Conservation (phyloP, 2,329 filamentous ascomycete species). For the Cercospora sp. region DNA sequence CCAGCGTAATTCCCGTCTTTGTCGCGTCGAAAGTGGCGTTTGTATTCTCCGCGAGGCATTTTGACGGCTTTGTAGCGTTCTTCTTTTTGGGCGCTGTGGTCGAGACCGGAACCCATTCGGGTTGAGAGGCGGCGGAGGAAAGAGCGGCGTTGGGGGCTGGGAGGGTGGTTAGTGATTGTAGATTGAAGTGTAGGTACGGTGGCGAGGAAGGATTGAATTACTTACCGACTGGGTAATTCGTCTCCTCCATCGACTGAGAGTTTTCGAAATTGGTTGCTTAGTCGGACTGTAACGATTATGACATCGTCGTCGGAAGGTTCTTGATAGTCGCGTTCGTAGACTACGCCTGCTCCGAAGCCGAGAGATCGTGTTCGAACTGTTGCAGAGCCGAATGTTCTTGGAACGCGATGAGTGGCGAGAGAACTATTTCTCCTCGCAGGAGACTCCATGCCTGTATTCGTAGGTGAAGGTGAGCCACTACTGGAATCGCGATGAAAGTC, state of each 20-base stretch:
- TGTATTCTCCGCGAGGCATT: conserved; percentile 37
- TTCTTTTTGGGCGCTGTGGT: conserved; percentile 24
- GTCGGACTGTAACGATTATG: conserved; percentile 33
- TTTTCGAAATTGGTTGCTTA: conserved; percentile 24
- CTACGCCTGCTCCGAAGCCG: conserved; percentile 23
- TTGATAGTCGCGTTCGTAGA: conserved; percentile 24
- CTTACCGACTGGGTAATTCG: conserved; percentile 28
- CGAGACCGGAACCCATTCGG: conserved; percentile 22
- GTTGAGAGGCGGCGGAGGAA: conserved; percentile 35
- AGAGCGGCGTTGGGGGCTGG: conserved; percentile 29
- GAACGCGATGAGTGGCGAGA: conserved; percentile 19
- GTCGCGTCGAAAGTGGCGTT: conserved; percentile 31
- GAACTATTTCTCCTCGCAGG: conserved; percentile 17
- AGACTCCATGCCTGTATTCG: conserved; percentile 6
- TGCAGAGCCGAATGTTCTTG: conserved; percentile 10
- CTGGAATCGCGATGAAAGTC: conserved; percentile 9
- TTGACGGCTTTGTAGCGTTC: conserved; percentile 33
- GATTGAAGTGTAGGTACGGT: background rate
- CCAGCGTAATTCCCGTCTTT: conserved; percentile 33
- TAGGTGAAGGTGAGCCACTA: conserved; percentile 11
- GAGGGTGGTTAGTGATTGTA: background rate
- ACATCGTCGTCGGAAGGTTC: conserved; percentile 31
- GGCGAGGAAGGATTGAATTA: background rate
- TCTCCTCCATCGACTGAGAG: conserved; percentile 22
- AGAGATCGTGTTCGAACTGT: conserved; percentile 15